Base-by-base conservation (phyloP, 495 filamentous ascomycete genomes). In the Podospora didyma region DNA sequence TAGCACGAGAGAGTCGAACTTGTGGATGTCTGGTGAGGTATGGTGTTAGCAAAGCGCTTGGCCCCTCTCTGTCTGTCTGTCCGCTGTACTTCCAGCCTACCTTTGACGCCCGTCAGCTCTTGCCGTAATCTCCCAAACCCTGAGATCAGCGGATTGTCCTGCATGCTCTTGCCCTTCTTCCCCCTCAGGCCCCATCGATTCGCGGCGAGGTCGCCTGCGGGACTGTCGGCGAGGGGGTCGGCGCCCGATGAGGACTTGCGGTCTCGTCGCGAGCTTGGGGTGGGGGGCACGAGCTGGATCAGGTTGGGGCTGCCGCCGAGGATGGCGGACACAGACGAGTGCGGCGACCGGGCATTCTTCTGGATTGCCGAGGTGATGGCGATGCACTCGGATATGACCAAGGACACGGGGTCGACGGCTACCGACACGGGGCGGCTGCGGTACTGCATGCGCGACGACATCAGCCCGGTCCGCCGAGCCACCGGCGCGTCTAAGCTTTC, bases 351-450 rank as follows among this genome's bases (percentile, higher is more conserved):
- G 59, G 90, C 87, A 83, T 96, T 88, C 76, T 99, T 99, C 63
- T 95, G 90, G 87, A 99, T 96, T 24, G 92, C 92, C 62, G 92
- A 96, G 23, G 94, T 97, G 72, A 99, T 92, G 37, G 91, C 88
- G 70, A 99, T 97, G 70, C 95, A 99, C 87, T 99, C 94, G 74
- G 95, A 96, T 24, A 93, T 95, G 63, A 99, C 92, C 57, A 99
- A 74, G 44, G 95, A 92, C 53, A 97, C 90, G 2, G 94, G 92
- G 58, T 97, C 90, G 47, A 97, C 88, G 39, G 94, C 92, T 46
- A 97, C 91, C 11, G 90, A 78, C 23, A 83, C 72, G 20, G 76
- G 78, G 4, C 77, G 75, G 56, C 73, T 77, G 50, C 76, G 69
- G 56, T 78, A 80, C 47, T 78, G 74, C 63, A 75, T 74, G 61